These are phyloP conservation scores for Candida xyloterini DNA, from an alignment of 805 yeast species.

Conservation along the genomic window DNA sequence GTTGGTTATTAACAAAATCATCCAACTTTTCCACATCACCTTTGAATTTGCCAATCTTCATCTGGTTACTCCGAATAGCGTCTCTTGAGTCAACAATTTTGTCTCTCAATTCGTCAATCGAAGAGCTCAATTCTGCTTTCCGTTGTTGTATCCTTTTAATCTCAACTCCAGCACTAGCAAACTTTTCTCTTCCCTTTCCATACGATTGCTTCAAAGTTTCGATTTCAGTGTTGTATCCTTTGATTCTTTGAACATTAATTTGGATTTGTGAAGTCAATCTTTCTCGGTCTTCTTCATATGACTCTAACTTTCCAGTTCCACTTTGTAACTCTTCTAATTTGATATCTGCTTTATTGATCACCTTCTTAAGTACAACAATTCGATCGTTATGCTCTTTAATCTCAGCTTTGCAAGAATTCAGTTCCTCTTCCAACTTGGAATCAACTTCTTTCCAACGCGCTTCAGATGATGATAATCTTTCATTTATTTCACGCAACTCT, in stretches of 20 bases:
- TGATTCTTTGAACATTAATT: conserved; percentile 20
- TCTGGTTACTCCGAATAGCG: conserved; percentile 9
- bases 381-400: conserved; percentile 15
- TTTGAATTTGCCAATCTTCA: conserved; percentile 22
- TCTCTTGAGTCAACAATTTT: conserved; percentile 23
- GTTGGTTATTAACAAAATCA: conserved; percentile 24
- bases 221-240: conserved; percentile 21
- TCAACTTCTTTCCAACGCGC: conserved; percentile 11
- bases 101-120: conserved; percentile 23
- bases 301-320: conserved; percentile 36
- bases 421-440: conserved; percentile 4
- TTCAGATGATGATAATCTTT: conserved; percentile 7
- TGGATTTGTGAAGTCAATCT: conserved; percentile 31
- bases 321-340: conserved; percentile 45
- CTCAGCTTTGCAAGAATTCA: conserved; percentile 8
- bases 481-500: conserved; percentile 16
- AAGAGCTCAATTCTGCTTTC: conserved; percentile 8
- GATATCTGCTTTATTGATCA: conserved; percentile 35
- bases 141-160: conserved; percentile 10
- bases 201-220: conserved; percentile 9
- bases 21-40: conserved; percentile 25
- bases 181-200: conserved; percentile 13
- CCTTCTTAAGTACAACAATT: conserved; percentile 18
- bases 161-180: conserved; percentile 10
- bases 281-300: conserved; percentile 34